Base-by-base conservation (phyloP, 164 flowering plant species). In the Litsea cubeba region DNA sequence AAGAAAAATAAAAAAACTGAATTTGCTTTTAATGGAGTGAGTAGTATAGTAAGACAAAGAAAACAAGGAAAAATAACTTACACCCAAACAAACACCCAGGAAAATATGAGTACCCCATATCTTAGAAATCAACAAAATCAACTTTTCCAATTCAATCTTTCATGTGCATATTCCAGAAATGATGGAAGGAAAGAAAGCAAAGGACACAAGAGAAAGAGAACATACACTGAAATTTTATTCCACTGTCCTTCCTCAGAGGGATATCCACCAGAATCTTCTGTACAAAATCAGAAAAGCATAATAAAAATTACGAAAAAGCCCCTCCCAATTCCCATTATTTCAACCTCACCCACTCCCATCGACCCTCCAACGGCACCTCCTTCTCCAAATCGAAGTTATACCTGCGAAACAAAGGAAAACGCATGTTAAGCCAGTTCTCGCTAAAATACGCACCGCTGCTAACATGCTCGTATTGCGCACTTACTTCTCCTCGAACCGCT, bases 401-500 rank as follows among this genome's bases (percentile, higher is more conserved):
- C 90, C 97, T 91, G 85, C n/a, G 25, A 10, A 69, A 50, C 22
- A 32, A 62, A 62, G 22, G 20, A 35, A 32, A 28, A 12, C 49
- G 20, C 14, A 40, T 22, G 35, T 30, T 30, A 30, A 5, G 17
- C 25, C 60, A 30, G 30, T 2, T 71, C 50, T 6, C 2, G 73
- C 76, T 72, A 77, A 77, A 69, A 50, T 82, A 68, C 71, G 78
- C 78, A 24, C 7, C 30, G 22, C 1, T 62, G 18, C 25, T n/a
- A 49, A 17, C 49, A 28, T 14, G 26, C 15, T 7, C 23, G 11
- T 18, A 30, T 2, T 23, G 66, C 26, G 68, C 40, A 65, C 88
- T 83, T 79, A 92, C 97, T 88, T 89, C 32, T 90, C 89, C 7
- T 82, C 68, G 73, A 92, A 92, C 32, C 90, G 87, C 77, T 86